Conservation (phyloP, 768 basidiomycete species). For the Pulveroboletus sp. region DNA sequence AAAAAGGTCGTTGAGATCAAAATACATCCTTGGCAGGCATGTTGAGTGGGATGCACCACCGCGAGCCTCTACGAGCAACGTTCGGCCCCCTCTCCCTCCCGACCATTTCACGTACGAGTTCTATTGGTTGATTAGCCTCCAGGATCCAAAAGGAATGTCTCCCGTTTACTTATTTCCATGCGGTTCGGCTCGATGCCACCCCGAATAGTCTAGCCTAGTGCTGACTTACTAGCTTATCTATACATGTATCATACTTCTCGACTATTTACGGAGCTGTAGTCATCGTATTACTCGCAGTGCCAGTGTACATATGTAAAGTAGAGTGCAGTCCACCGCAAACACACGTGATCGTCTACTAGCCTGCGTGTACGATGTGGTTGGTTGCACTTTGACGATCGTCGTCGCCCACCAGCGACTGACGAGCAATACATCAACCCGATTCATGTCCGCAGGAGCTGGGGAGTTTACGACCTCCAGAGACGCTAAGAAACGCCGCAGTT, state of each 20-base stretch:
- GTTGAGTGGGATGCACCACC: slow-evolving; percentile 1
- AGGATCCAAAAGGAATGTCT: slow-evolving; percentile 9
- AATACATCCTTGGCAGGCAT: slow-evolving; percentile 7
- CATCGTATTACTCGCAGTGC: slow-evolving; percentile 2
- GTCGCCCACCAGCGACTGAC: slow-evolving; percentile 6
- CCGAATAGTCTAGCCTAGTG: slow-evolving; percentile 16
- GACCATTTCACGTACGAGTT: slow-evolving; percentile 8
- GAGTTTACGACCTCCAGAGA: slow-evolving; percentile 2
- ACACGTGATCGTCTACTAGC: background rate
- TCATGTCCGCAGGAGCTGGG: slow-evolving; percentile 22
- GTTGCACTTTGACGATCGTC: slow-evolving; percentile 7
- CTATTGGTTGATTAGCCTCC: background rate
- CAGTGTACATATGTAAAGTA: slow-evolving; percentile 20
- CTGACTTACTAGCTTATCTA: slow-evolving; percentile 18
- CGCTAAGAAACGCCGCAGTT: slow-evolving; percentile 3
- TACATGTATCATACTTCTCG: slow-evolving; percentile 15
- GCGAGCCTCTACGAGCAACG: slow-evolving; percentile 5
- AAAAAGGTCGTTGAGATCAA: slow-evolving; percentile 16
- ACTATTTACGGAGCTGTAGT: slow-evolving; percentile 10
- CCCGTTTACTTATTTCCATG: slow-evolving; percentile 11
- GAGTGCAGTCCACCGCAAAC: slow-evolving; percentile 2
- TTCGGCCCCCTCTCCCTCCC: background rate
- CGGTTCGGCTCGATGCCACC: slow-evolving; percentile 6
- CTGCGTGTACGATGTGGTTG: background rate
- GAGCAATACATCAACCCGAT: slow-evolving; percentile 8